Conservation (phyloP, 148 eudicot genomes). For the Simmondsia chinensis region DNA sequence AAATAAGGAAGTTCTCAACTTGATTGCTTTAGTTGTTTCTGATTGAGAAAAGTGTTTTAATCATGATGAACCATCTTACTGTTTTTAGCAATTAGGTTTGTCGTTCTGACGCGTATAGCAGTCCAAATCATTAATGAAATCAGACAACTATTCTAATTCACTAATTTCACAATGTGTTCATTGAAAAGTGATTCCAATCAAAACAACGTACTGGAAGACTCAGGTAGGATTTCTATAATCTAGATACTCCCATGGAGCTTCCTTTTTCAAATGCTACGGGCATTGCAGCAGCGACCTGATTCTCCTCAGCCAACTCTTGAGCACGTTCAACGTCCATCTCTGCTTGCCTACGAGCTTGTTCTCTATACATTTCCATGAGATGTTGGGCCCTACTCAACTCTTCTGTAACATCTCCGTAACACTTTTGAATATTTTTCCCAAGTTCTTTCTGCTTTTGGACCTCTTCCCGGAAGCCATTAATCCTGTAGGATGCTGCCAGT, state of each 20-base stretch:
- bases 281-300: slow-evolving; percentile 7
- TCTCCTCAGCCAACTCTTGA: slow-evolving; percentile 27
- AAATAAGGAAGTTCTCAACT: no score
- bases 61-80: no score
- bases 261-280: slow-evolving; percentile 16
- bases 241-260: slow-evolving; percentile 20
- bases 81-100: no score
- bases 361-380: slow-evolving; percentile 34
- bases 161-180: no score
- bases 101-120: no score
- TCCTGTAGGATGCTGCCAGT: slow-evolving; percentile 66
- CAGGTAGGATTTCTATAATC: no score
- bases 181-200: no score
- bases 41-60: no score
- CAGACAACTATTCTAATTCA: no score
- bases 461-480: slow-evolving; percentile 88
- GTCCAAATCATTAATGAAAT: no score
- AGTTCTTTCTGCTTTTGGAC: slow-evolving; percentile 94
- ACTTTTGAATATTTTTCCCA: slow-evolving; percentile 67
- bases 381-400: slow-evolving; percentile 51
- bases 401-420: slow-evolving; percentile 51
- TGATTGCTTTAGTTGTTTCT: no score
- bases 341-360: slow-evolving; percentile 37
- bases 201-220: no score
- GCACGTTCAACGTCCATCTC: slow-evolving; percentile 43